Evolutionary conservation across 2,329 filamentous ascomycete species (phyloP), one percentile per base, ranked within the genome.

Genomic region (Trichoderma citrinoviride): DNA sequence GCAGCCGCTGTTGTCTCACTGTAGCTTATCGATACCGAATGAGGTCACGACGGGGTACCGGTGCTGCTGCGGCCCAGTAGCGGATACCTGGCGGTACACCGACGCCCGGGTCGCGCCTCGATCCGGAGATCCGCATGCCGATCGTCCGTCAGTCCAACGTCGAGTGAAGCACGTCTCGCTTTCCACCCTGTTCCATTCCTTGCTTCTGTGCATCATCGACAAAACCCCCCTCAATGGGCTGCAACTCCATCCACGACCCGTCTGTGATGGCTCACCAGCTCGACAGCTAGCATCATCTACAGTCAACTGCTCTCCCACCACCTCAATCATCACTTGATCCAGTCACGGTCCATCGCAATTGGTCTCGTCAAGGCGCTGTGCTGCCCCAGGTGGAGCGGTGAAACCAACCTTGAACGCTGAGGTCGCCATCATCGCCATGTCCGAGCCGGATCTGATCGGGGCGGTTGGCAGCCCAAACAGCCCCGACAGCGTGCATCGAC

Each of bases 361-460:
- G 52, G 23, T 6, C 49, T 23, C 46, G 5, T 46, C 19, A 29
- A 44, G 14, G 19, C 50, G 49, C 37, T 46, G 60, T 61, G 23
- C 57, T 52, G 41, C 27, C 50, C 33, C 66, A 63, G 47, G 46
- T 56, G 44, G 62, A 61, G 60, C 60, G 60, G 60, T 54, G 60
- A 54, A 62, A 62, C 60, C n/a, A n/a, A n/a, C n/a, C n/a, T n/a
- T n/a, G n/a, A 54, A 54, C 2, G 33, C 33, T 12, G 5, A 54
- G 46, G 27, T 44, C 60, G 29, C 64, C 58, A 47, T 47, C 50
- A 23, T 23, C 49, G 21, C 17, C 64, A 66, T 66, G 41, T 53
- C 62, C 55, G 44, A 61, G 76, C 77, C 76, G 40, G 69, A 70
- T 60, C 71, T 73, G 25, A 68, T 70, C n/a, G 64, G 64, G 56